These are phyloP conservation scores for Phytopythium kandeliae DNA, from an alignment of 352 stramenopile species.

Conservation along the genomic window DNA sequence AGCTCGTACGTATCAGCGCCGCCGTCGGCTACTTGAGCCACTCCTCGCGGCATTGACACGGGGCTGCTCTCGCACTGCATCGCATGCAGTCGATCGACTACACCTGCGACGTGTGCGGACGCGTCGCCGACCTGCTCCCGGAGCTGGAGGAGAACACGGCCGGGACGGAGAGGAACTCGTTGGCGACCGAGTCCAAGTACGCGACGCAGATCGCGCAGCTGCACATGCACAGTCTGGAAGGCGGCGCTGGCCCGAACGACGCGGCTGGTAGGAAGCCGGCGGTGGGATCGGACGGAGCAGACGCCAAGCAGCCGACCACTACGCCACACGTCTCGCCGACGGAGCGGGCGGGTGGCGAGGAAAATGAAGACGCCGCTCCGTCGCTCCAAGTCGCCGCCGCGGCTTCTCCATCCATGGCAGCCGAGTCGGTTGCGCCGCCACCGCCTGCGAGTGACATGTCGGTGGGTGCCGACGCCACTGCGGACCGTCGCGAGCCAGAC, in stretches of 20 bases:
- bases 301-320: not conserved
- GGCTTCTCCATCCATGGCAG: slow-evolving; percentile 1
- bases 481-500: not conserved
- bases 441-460: slow-evolving; percentile 6
- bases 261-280: not conserved
- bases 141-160: slow-evolving; percentile 29
- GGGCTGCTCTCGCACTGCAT: no score
- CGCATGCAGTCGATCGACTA: slow-evolving; percentile 65
- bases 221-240: slow-evolving; percentile 72
- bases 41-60: no score
- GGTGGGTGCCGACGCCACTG: no score
- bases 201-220: slow-evolving; percentile 75
- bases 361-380: slow-evolving; percentile 1
- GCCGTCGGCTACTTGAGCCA: no score
- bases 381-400: not conserved
- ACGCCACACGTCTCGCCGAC: not conserved
- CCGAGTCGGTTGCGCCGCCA: slow-evolving; percentile 3
- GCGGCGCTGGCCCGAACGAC: not conserved
- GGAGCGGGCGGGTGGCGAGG: not conserved
- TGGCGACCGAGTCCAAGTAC: slow-evolving; percentile 50
- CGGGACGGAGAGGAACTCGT: slow-evolving; percentile 9
- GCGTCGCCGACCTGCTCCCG: slow-evolving; percentile 58
- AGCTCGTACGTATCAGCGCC: slow-evolving; percentile 56
- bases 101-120: slow-evolving; percentile 72
- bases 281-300: not conserved